phyloP scores from a whole-genome alignment of 2,329 filamentous ascomycete species.

The Lanzia echinophila region DNA sequence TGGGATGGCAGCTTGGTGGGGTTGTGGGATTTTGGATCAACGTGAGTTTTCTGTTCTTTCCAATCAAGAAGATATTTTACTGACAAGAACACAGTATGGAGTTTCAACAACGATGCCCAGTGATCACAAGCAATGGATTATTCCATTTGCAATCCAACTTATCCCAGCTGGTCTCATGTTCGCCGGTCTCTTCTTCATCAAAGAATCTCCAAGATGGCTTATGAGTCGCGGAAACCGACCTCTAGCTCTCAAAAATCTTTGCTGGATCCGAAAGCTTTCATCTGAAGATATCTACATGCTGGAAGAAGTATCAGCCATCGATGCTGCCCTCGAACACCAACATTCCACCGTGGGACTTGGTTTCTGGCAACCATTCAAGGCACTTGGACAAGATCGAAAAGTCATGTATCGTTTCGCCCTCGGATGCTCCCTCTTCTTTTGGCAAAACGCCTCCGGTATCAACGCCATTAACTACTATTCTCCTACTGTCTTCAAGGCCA shows the following conservation, averaged over 20 bases:
- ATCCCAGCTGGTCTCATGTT: constrained; percentile 29
- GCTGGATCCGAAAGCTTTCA: constrained; percentile 58
- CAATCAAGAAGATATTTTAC: background rate
- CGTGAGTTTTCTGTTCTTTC: constrained; percentile 28
- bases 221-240: constrained; percentile 11
- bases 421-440: constrained; percentile 51
- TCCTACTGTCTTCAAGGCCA: constrained; percentile 19
- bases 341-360: constrained; percentile 56
- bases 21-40: constrained; percentile 61
- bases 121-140: constrained; percentile 29
- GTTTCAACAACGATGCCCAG: constrained; percentile 36
- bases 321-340: constrained; percentile 61
- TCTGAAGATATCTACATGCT: constrained; percentile 57
- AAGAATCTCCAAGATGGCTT: constrained; percentile 56
- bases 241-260: constrained; percentile 35
- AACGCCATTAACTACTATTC: constrained; percentile 27
- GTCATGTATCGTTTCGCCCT: constrained; percentile 55
- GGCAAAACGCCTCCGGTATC: constrained; percentile 24
- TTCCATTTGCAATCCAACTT: constrained; percentile 32
- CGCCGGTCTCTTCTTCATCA: constrained; percentile 48
- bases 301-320: constrained; percentile 66
- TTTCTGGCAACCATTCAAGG: constrained; percentile 65
- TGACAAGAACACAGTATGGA: constrained; percentile 45
- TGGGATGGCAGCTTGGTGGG: constrained; percentile 58
- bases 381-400: constrained; percentile 31